Percentiles rank a stretch among this genome's conserved stretches.
Conservation (phyloP, 371 early-diverging fungal species). For the Mucor mucedo region DNA sequence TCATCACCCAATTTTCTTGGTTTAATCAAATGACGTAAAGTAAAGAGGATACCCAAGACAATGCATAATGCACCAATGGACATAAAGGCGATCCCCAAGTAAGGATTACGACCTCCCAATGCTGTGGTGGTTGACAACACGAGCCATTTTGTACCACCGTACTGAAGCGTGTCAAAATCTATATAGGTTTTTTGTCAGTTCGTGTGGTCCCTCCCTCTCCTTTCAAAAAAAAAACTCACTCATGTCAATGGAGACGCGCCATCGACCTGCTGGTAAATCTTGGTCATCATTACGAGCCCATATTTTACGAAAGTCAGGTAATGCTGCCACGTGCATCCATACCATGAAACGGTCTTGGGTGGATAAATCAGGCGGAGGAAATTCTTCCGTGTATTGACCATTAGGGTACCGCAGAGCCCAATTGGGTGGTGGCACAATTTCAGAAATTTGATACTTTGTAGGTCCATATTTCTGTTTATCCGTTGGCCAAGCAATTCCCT, state of each 20-base stretch:
- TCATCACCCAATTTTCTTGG: slow-evolving; percentile 70
- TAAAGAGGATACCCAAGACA: slow-evolving; percentile 83
- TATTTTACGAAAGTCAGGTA: slow-evolving; percentile 96
- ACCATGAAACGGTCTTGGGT: slow-evolving; percentile 91
- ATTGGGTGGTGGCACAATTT: slow-evolving; percentile 81
- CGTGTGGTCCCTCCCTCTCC: neutral
- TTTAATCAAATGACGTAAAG: slow-evolving; percentile 80
- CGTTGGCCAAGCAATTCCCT: slow-evolving; percentile 89
- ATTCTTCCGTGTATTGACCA: slow-evolving; percentile 38
- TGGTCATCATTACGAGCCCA: slow-evolving; percentile 80
- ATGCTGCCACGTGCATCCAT: slow-evolving; percentile 98
- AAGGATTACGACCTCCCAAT: slow-evolving; percentile 94
- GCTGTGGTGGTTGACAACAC: slow-evolving; percentile 91
- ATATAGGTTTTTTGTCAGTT: neutral
- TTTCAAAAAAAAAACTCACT: slow-evolving; percentile 47
- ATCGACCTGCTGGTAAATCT: slow-evolving; percentile 62
- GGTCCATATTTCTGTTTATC: slow-evolving; percentile 78
- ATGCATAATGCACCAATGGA: slow-evolving; percentile 87
- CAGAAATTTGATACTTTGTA: slow-evolving; percentile 54
- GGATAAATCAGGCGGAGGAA: slow-evolving; percentile 74
- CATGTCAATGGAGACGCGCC: slow-evolving; percentile 70
- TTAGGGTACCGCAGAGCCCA: slow-evolving; percentile 70
- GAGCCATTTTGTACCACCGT: slow-evolving; percentile 92
- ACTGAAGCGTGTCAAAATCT: slow-evolving; percentile 84
- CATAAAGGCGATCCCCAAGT: slow-evolving; percentile 93